Base-by-base conservation (phyloP, 257 asterid genomes). In the Orobanche coerulescens region DNA sequence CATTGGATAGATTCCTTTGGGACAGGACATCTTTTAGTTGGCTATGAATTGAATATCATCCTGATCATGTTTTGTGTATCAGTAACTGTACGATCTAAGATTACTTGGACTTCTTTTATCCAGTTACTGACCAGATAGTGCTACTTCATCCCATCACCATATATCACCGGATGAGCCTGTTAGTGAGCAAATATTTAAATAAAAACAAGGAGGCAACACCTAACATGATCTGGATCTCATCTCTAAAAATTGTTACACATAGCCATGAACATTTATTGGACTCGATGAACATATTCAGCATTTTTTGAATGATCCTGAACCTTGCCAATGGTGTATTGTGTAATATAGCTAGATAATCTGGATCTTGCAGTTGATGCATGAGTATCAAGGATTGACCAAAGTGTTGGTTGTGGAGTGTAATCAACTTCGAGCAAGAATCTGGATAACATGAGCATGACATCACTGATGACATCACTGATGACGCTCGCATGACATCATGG, bases 361-460 rank as follows among this genome's bases (percentile, higher is more conserved):
- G 18, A 13, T 37, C 48, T 75, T 13, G 46, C 33, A 14, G 14
- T 47, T 62, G 58, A 46, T 44, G 48, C 22, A 10, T 49, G 23
- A 49, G 28, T 40, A 55, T 61, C 50, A 26, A 61, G n/a, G n/a
- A n/a, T n/a, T n/a, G n/a, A n/a, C n/a, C n/a, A n/a, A n/a, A n/a
- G n/a, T n/a, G n/a, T n/a, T n/a, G n/a, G n/a, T n/a, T n/a, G n/a
- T n/a, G n/a, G n/a, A n/a, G n/a, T n/a, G n/a, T n/a, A n/a, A n/a
- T n/a, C n/a, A n/a, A n/a, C n/a, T n/a, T n/a, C n/a, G n/a, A n/a
- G n/a, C n/a, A n/a, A n/a, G n/a, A n/a, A n/a, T n/a, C n/a, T n/a
- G n/a, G n/a, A n/a, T n/a, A n/a, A n/a, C n/a, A n/a, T n/a, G n/a
- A n/a, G n/a, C n/a, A n/a, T n/a, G n/a, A n/a, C n/a, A n/a, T n/a